Evolutionary conservation across 495 filamentous ascomycete genomes (phyloP).

Genomic region (Penicillium steckii): DNA sequence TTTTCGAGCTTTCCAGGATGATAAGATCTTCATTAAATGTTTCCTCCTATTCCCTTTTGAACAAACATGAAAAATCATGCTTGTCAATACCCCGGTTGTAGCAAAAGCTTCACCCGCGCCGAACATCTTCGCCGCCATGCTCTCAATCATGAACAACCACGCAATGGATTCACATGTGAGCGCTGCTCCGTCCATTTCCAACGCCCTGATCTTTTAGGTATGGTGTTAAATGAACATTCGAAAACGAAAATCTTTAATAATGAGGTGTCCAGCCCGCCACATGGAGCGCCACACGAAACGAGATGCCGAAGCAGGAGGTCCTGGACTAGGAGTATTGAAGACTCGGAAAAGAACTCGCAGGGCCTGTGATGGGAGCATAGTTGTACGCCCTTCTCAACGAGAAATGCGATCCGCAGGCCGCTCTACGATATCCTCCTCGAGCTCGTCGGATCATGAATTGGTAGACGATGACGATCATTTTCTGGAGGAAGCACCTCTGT

Average conservation of each 20-base stretch:
- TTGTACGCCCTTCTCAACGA: conserved; percentile 37
- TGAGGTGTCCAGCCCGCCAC: conserved; percentile 49
- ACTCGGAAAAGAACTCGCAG: conserved; percentile 60
- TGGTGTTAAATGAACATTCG: not conserved
- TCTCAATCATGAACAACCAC: conserved; percentile 49
- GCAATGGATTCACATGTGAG: conserved; percentile 53
- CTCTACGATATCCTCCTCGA: conserved; percentile 9
- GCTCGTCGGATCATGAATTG: conserved; percentile 16
- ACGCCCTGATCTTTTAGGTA: conserved; percentile 54
- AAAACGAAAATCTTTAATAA: not conserved
- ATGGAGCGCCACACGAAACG: conserved; percentile 59
- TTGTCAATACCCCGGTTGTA: conserved; percentile 47
- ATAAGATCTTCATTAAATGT: too few relatives aligned
- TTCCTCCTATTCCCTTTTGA: too few relatives aligned
- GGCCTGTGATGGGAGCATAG: conserved; percentile 54
- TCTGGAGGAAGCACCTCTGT: conserved; percentile 22
- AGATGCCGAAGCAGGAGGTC: conserved; percentile 59
- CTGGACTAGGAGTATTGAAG: conserved; percentile 55
- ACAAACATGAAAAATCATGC: conserved; percentile 35
- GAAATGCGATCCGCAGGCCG: conserved; percentile 13
- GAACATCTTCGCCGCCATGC: conserved; percentile 60
- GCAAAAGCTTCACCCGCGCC: conserved; percentile 56
- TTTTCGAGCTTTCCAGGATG: conserved; percentile 1
- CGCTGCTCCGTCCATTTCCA: conserved; percentile 58
- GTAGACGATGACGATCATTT: conserved; percentile 16